These are phyloP conservation scores for Chlamydomonas sphaeroides DNA, from an alignment of 139 green algal genomes.

Conservation along the genomic window DNA sequence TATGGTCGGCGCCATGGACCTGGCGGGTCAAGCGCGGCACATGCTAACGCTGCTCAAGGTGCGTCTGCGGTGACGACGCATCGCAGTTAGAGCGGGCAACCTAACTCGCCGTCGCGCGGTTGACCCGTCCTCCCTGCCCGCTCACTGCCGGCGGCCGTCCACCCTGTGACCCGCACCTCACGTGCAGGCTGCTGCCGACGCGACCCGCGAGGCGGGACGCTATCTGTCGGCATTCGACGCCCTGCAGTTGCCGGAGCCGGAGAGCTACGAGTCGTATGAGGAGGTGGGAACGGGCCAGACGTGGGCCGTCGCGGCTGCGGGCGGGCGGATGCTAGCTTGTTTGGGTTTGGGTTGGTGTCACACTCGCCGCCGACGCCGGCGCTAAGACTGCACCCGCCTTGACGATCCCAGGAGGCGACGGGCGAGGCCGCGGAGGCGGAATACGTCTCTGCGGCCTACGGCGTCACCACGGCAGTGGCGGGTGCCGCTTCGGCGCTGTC, in stretches of 20 bases:
- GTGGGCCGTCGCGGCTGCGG: no score
- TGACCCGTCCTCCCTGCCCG: no score
- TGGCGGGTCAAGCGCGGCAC: constrained; percentile 8
- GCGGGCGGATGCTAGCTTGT: no score
- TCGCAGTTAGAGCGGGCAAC: no score
- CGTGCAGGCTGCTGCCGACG: constrained; percentile 16
- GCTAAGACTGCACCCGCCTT: no score
- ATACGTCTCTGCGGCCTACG: constrained; percentile 26
- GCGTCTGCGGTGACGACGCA: no score
- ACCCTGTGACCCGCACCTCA: no score
- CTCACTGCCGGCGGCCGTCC: no score
- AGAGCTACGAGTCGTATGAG: no score
- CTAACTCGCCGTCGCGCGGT: no score
- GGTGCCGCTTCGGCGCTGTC: neutral
- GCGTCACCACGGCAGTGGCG: constrained; percentile 15
- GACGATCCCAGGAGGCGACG: neutral
- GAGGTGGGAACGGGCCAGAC: no score
- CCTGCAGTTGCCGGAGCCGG: no score
- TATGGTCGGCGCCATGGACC: constrained; percentile 31
- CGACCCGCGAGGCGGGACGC: neutral
- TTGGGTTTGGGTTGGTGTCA: neutral
- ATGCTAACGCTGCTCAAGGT: constrained; percentile 26
- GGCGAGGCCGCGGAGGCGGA: constrained; percentile 28
- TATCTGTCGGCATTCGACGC: neutral
- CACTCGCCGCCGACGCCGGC: neutral